These are phyloP conservation scores for Apiospora aurea DNA, from an alignment of 2,329 filamentous ascomycete genomes.

Conservation along the genomic window DNA sequence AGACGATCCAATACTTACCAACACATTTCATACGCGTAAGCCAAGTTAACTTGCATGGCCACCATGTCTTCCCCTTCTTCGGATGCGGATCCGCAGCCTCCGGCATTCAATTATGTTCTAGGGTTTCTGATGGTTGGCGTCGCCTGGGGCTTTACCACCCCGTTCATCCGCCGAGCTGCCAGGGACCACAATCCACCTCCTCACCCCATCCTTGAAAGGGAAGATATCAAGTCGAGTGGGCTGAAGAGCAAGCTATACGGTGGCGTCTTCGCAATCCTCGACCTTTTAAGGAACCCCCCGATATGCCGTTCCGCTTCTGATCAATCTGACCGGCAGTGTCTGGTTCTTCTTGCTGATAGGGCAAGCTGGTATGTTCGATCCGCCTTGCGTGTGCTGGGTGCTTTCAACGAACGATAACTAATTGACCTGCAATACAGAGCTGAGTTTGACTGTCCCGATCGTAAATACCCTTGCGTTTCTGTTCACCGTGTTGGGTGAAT, in stretches of 20 bases:
- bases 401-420: background rate
- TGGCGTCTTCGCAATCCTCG: slow-evolving; percentile 76
- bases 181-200: slow-evolving; percentile 72
- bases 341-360: slow-evolving; percentile 98
- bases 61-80: slow-evolving; percentile 35
- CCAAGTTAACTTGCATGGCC: background rate
- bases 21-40: background rate
- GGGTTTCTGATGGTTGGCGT: slow-evolving; percentile 91
- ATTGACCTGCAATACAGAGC: slow-evolving; percentile 60
- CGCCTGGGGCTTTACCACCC: slow-evolving; percentile 92
- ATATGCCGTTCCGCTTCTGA: slow-evolving; percentile 83
- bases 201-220: slow-evolving; percentile 61
- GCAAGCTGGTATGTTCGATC: slow-evolving; percentile 74
- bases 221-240: slow-evolving; percentile 63
- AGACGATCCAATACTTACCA: background rate
- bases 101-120: slow-evolving; percentile 80
- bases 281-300: slow-evolving; percentile 82
- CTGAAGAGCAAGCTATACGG: slow-evolving; percentile 68
- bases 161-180: slow-evolving; percentile 89
- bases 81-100: slow-evolving; percentile 46
- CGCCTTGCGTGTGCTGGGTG: background rate
- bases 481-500: slow-evolving; percentile 95
- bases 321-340: slow-evolving; percentile 91
- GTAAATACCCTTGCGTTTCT: slow-evolving; percentile 93
- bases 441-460: slow-evolving; percentile 93